These are phyloP conservation scores for Suillus weaverae DNA, from an alignment of 768 basidiomycete genomes.

Conservation along the genomic window DNA sequence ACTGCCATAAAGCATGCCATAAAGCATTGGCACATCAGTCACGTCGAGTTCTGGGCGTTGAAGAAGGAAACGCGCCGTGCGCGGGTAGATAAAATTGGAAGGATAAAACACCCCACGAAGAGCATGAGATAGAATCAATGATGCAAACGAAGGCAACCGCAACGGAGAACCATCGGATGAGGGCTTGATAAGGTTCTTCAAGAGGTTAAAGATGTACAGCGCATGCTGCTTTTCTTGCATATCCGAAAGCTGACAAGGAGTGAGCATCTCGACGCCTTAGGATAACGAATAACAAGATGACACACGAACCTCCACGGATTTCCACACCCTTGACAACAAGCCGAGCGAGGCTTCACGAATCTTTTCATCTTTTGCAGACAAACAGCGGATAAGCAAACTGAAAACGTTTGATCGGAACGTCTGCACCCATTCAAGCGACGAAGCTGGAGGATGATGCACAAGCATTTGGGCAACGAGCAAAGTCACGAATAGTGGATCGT, in stretches of 20 bases:
- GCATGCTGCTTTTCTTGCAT: slow-evolving; percentile 81
- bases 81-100: slow-evolving; percentile 83
- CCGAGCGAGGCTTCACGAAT: slow-evolving; percentile 62
- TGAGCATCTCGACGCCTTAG: background rate
- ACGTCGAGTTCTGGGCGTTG: slow-evolving; percentile 83
- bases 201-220: slow-evolving; percentile 61
- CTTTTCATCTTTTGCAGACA: slow-evolving; percentile 64
- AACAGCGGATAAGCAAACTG: slow-evolving; percentile 65
- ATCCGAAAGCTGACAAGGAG: slow-evolving; percentile 47
- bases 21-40: slow-evolving; percentile 88
- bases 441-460: slow-evolving; percentile 54
- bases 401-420: slow-evolving; percentile 80
- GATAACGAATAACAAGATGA: background rate
- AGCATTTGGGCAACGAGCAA: slow-evolving; percentile 67
- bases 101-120: slow-evolving; percentile 84
- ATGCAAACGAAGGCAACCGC: slow-evolving; percentile 74
- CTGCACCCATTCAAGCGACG: slow-evolving; percentile 56
- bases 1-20: slow-evolving; percentile 80
- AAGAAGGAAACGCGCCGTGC: slow-evolving; percentile 83
- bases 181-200: slow-evolving; percentile 59
- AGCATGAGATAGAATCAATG: slow-evolving; percentile 82
- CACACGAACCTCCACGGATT: slow-evolving; percentile 58
- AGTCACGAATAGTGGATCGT: slow-evolving; percentile 80
- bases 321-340: slow-evolving; percentile 62
- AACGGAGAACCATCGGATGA: slow-evolving; percentile 37